Evolutionary conservation across 192 early-diverging fungal genomes (phyloP), one percentile per base, ranked within the genome.

Genomic region (Phycomyces blakesleeanus): DNA sequence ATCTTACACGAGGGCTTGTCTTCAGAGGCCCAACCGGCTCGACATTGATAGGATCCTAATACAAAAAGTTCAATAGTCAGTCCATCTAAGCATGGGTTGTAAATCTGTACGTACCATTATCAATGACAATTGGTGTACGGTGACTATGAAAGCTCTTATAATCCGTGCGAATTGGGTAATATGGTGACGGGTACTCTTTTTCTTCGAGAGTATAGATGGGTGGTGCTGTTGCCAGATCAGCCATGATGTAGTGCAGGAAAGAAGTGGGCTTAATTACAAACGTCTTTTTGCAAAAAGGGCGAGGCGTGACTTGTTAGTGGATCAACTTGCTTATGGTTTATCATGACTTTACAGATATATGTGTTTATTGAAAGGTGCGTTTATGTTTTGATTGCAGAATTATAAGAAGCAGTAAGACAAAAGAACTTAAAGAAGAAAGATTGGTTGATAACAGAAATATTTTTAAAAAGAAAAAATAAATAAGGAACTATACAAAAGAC

Each of bases 1-100:
- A 37, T 74, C 72, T 64, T 80, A 89, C 88, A 59, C 66, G 81
- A 65, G 8, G 88, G 88, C 9, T 49, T 51, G 4, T 68, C 51
- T 51, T 90, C 88, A 0, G 75, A 78, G 9, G 91, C 89, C 91
- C 91, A 95, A 21, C 93, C 93, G 22, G 89, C 91, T 54, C 91
- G 79, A 58, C 90, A 89, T 64, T 81, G 85, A 59, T 82, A 81
- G 34, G 93, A 92, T 22, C 83, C 83, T 85, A 75, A 51, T n/a
- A n/a, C n/a, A 34, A 51, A 38, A 34, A 1, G 21, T 22, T 54
- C 10, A 62, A 29, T 50, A 9, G 41, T 24, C 24, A 29, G 29
- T 34, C 29, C 29, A 55, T 14, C 39, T 18, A 24, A 22, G 59
- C 10, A 59, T 18, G 16, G 0, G 27, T 14, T 4, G 11, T 37